Evolutionary conservation across 768 basidiomycete species (phyloP).

Genomic region (Saitozyma podzolica): DNA sequence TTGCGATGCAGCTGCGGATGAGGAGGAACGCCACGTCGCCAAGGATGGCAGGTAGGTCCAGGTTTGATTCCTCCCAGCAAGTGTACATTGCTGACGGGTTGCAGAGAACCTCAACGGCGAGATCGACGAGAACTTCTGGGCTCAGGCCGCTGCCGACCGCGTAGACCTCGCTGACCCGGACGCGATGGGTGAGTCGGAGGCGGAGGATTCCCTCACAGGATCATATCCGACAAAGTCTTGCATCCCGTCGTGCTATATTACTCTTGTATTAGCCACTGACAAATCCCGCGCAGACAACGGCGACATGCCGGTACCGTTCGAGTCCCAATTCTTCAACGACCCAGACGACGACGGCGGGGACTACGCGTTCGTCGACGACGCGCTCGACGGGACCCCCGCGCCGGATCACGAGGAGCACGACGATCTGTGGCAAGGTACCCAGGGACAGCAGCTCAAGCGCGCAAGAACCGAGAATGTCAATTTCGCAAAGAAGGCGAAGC

Average conservation of each 20-base stretch:
- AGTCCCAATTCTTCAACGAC: constrained; percentile 90
- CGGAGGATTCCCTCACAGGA: no score
- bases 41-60: constrained; percentile 54
- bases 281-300: neutral
- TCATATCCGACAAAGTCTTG: no score
- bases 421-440: constrained; percentile 80
- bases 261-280: no score
- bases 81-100: constrained; percentile 18
- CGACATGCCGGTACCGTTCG: constrained; percentile 67
- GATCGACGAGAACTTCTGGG: constrained; percentile 97
- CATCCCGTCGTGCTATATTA: no score
- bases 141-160: constrained; percentile 82
- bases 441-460: constrained; percentile 68
- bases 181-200: neutral
- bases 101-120: constrained; percentile 70
- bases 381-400: constrained; percentile 41
- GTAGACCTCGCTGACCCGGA: constrained; percentile 54
- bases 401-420: constrained; percentile 63
- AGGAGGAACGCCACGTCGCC: constrained; percentile 63
- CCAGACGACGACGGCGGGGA: constrained; percentile 83
- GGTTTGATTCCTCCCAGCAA: neutral
- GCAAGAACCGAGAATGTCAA: constrained; percentile 85
- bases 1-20: constrained; percentile 72
- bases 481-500: constrained; percentile 91
- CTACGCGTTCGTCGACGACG: constrained; percentile 66